These are phyloP conservation scores for Puccinia polysora DNA, from an alignment of 1,284 basidiomycete species.

Conservation along the genomic window DNA sequence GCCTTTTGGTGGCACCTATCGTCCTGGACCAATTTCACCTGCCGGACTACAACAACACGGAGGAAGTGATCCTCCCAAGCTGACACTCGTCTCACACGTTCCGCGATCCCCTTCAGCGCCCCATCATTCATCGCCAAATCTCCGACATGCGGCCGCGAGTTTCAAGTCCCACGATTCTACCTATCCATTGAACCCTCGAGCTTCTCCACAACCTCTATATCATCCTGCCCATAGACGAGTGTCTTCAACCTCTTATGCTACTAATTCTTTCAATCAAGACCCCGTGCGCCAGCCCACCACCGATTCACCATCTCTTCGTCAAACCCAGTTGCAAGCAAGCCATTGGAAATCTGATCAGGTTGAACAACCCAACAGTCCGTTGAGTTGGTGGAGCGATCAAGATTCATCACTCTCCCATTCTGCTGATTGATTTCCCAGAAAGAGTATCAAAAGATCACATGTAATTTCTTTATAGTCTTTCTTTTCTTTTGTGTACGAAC, in stretches of 20 bases:
- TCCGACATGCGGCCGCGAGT: background rate
- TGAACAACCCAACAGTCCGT: too few species aligned
- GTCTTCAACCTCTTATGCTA: background rate
- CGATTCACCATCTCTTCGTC: background rate
- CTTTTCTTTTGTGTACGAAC: too few species aligned
- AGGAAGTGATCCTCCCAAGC: background rate
- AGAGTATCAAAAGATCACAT: too few species aligned
- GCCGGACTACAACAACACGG: background rate
- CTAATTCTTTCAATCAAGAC: background rate
- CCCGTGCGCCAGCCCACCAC: background rate
- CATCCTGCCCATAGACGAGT: background rate
- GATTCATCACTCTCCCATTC: too few species aligned
- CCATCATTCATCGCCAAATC: background rate
- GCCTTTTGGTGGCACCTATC: background rate
- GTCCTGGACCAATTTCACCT: background rate
- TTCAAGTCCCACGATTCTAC: background rate
- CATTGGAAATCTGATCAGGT: background rate
- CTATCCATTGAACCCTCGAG: background rate
- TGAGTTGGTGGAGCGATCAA: too few species aligned
- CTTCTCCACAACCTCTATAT: background rate
- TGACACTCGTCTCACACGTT: too few species aligned
- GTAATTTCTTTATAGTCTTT: too few species aligned
- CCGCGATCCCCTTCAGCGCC: background rate
- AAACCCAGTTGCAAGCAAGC: background rate
- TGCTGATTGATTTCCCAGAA: too few species aligned